Evolutionary conservation across 2,329 filamentous ascomycete species (phyloP), one percentile per base, ranked within the genome.

Genomic region (Lachnellula hyalina): DNA sequence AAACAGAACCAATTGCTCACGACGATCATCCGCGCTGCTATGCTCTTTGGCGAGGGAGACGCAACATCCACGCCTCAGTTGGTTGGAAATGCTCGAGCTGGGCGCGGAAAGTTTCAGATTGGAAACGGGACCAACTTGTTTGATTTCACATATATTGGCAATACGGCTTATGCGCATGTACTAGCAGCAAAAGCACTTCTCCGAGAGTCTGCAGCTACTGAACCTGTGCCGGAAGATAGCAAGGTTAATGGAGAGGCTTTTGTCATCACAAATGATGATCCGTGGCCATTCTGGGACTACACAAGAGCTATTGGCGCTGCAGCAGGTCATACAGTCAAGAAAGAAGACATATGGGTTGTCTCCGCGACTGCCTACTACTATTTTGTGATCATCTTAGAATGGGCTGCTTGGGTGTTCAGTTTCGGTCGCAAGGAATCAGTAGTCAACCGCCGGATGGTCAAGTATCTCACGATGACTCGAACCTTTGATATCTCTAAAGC

Each of bases 251-350:
- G 92, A 56, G 84, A 96, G 71, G 84, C 86, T 53, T 92, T 96
- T 75, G 84, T 94, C 73, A 82, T 96, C 67, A 92, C 89, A 56
- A 96, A 96, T 71, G 89, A 90, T 72, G 78, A 83, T 62, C 91
- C 90, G 14, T 78, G 93, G 32, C 91, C 91, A 70, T 93, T 95
- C 71, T 93, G 92, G 83, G 90, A 94, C 70, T 87, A 94, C 68
- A 83, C 87, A 58, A 80, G 88, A 42, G 83, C 84, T 21, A 79
- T 95, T 49, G 96, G 89, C 88, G 73, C 72, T 57, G 77, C 77
- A 38, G 79, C 80, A 11, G 82, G 82, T n/a, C 41, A 38, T 47
- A 36, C 45, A 1, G 38, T 53, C 5, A 54, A 34, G 44, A 32
- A 44, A 8, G 47, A 49, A 23, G 51, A 54, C 8, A 45, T 56